phyloP scores from a whole-genome alignment of 1,284 basidiomycete genomes.

The Lignosus rhinocerotis region DNA sequence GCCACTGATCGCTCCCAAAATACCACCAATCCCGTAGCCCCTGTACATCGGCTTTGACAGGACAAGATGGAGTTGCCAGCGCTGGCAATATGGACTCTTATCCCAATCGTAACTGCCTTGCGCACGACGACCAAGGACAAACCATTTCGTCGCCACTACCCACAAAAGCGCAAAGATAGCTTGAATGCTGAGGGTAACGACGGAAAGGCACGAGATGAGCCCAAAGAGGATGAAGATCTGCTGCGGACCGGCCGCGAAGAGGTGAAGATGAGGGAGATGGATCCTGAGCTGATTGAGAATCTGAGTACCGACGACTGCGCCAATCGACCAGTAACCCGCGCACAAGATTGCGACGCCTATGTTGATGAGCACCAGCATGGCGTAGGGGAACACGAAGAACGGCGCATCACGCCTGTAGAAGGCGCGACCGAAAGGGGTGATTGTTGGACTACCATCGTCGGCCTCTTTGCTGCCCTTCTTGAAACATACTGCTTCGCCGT shows the following conservation, averaged over 20 bases:
- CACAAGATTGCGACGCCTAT: constrained; percentile 27
- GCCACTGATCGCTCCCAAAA: constrained; percentile 18
- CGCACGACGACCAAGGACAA: constrained; percentile 38
- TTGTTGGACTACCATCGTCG: constrained; percentile 34
- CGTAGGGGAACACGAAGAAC: constrained; percentile 46
- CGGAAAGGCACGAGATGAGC: constrained; percentile 38
- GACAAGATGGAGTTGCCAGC: constrained; percentile 25
- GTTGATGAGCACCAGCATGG: constrained; percentile 39
- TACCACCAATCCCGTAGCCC: constrained; percentile 21
- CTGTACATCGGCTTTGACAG: constrained; percentile 21
- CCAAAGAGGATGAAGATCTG: constrained; percentile 40
- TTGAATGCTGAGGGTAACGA: constrained; percentile 38
- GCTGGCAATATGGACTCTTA: constrained; percentile 25
- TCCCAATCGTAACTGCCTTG: constrained; percentile 24
- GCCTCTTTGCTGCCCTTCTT: constrained; percentile 17
- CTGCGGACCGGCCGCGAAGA: constrained; percentile 39
- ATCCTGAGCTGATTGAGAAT: constrained; percentile 37
- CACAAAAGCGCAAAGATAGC: constrained; percentile 38
- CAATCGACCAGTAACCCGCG: constrained; percentile 45
- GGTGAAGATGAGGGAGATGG: constrained; percentile 32
- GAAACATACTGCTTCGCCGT: constrained; percentile 37
- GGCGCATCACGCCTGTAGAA: constrained; percentile 45
- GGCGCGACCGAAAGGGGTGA: constrained; percentile 48
- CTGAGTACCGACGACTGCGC: constrained; percentile 41
- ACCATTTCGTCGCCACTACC: constrained; percentile 42